phyloP scores from a whole-genome alignment of 2,329 filamentous ascomycete species.

The Aspergillus persii region DNA sequence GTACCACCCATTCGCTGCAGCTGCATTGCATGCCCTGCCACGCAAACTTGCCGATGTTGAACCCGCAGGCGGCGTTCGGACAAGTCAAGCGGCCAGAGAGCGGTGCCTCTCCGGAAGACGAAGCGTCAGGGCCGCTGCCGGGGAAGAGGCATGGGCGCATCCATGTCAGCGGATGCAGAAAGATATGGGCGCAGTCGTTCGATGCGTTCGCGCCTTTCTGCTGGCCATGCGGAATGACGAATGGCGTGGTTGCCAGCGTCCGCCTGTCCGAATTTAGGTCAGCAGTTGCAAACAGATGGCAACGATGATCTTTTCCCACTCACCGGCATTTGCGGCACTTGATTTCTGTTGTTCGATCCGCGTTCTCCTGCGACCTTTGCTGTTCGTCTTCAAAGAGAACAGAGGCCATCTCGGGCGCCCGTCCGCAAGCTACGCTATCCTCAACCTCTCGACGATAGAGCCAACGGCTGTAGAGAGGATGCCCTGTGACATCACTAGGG shows the following conservation, averaged over 20 bases:
- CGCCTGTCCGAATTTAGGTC: conserved; percentile 42
- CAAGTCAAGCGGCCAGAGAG: conserved; percentile 83
- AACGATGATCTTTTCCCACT: conserved; percentile 37
- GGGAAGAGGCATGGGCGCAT: conserved; percentile 76
- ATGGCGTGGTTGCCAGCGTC: conserved; percentile 62
- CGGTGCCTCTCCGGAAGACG: conserved; percentile 62
- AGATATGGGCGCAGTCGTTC: conserved; percentile 73
- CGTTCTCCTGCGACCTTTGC: conserved; percentile 19
- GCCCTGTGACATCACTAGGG: conserved; percentile 64
- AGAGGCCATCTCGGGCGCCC: conserved; percentile 71
- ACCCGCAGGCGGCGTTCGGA: conserved; percentile 72
- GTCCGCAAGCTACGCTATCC: conserved; percentile 67
- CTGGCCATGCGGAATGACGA: conserved; percentile 63
- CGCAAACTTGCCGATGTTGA: conserved; percentile 86
- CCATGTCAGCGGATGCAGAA: conserved; percentile 90
- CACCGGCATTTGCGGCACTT: conserved; percentile 87
- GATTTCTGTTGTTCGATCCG: conserved; percentile 54
- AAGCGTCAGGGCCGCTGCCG: conserved; percentile 12
- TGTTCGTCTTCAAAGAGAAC: conserved; percentile 70
- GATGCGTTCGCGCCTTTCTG: conserved; percentile 20
- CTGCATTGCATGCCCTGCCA: conserved; percentile 95
- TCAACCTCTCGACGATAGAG: conserved; percentile 65
- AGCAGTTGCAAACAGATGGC: background rate
- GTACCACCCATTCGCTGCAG: conserved; percentile 86
- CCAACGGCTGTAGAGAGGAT: conserved; percentile 80